Conservation (phyloP, 305 asterid species). For the Rubia tinctorum region DNA sequence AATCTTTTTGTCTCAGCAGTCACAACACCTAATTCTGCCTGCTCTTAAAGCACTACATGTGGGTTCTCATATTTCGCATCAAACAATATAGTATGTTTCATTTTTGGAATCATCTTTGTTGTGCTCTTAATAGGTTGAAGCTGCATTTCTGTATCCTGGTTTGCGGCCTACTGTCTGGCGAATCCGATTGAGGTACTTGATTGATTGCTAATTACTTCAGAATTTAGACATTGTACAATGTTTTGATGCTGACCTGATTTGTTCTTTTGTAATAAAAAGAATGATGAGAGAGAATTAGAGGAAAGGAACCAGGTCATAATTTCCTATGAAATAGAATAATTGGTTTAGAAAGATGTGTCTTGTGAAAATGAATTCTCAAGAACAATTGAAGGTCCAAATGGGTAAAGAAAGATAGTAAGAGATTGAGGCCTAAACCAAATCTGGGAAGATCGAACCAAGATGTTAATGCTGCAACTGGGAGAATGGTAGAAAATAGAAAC, state of each 20-base stretch:
- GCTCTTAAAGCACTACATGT: not conserved
- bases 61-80: not conserved
- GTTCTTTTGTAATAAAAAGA: not conserved
- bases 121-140: constrained; percentile 62
- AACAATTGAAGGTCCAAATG: not conserved
- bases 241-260: not conserved
- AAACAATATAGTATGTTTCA: not conserved
- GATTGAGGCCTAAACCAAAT: not conserved
- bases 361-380: not conserved
- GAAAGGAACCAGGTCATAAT: not conserved
- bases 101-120: constrained; percentile 3
- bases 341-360: not conserved
- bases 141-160: constrained; percentile 92
- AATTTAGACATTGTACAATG: not conserved
- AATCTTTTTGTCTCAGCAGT: not conserved
- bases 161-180: constrained; percentile 78
- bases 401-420: not conserved
- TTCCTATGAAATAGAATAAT: not conserved
- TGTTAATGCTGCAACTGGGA: not conserved
- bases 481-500: not conserved
- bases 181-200: constrained; percentile 70
- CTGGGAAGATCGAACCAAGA: not conserved
- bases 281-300: not conserved
- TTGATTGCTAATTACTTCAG: not conserved
- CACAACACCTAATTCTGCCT: not conserved